Base-by-base conservation (phyloP, 2,329 filamentous ascomycete genomes). In the Cladosporium sp. region DNA sequence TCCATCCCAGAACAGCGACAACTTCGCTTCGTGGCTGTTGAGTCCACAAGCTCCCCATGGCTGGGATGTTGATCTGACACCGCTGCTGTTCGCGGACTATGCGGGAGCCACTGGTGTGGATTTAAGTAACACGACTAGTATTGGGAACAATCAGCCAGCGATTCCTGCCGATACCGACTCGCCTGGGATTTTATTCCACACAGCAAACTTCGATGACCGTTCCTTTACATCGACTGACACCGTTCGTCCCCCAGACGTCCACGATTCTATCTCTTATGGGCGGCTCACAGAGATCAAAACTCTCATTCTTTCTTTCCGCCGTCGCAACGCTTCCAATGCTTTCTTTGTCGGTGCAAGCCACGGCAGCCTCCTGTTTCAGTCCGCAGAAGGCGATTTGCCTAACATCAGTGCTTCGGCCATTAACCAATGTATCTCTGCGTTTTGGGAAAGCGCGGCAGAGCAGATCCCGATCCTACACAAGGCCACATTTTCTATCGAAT, bases 401-500 rank as follows among this genome's bases (percentile, higher is more conserved):
- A 75, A 82, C 12, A 72, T 96, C 51, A 94, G 90, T 67, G 84
- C 22, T 9, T 27, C 22, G 4, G 22, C 9, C 22, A 27, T 27
- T 9, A 9, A 27, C 9, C 22, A 83, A 3, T 95, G 95, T 62
- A 90, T 94, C 56, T 78, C 82, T 13, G 92, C 88, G 1, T 97
- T 94, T 67, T 97, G 92, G 92, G 78, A 85, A 50, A 85, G 95
- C 65, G 94, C 95, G 62, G 92, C 91, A 65, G 84, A 89, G 41
- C 91, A 96, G 65, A 77, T 96, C 50, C 91, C 92, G 1, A 94
- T 96, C 51, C 74, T 96, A 32, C 92, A 97, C 68, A 88, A 90
- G 64, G 88, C 91, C 7, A 95, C 90, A 0, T 97, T 96, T 67
- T 85, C 83, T 2, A 85, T 88, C 0, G 88, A 94, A 62, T 84